Conservation (phyloP, 108 stramenopile species). For the Nannochloropsis salina region DNA sequence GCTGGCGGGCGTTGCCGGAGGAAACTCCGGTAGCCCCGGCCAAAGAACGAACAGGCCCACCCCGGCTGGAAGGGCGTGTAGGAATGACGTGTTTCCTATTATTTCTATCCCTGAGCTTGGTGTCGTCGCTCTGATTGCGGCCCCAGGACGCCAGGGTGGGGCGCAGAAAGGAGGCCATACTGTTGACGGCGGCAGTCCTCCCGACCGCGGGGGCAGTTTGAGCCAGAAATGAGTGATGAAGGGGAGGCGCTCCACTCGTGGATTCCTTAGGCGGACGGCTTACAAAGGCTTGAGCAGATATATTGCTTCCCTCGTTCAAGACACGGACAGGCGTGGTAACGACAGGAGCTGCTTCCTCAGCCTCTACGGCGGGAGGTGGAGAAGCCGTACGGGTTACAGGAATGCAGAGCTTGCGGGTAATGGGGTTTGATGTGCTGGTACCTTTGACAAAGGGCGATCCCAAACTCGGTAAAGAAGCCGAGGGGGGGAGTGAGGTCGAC, state of each 20-base stretch:
- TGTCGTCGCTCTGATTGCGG: constrained; percentile 11
- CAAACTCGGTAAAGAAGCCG: background rate
- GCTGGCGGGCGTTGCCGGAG: background rate
- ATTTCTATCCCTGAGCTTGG: background rate
- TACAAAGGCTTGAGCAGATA: background rate
- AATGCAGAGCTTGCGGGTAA: background rate
- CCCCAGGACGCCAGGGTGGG: constrained; percentile 5
- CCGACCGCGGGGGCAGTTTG: background rate
- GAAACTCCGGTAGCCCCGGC: background rate
- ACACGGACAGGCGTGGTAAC: too few species aligned
- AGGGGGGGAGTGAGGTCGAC: background rate
- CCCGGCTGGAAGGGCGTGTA: background rate
- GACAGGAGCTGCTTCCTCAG: background rate
- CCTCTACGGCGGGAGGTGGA: background rate
- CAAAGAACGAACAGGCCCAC: background rate
- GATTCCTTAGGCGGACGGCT: background rate
- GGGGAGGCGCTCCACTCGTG: background rate
- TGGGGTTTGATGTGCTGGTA: background rate
- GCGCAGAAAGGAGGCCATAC: constrained; percentile 1
- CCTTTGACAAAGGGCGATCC: background rate
- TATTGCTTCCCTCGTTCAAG: background rate
- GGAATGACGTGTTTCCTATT: background rate
- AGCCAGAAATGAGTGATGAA: background rate
- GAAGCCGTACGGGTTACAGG: background rate
- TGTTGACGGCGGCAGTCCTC: background rate